Evolutionary conservation across 495 filamentous ascomycete genomes (phyloP), one percentile per base, ranked within the genome.

Genomic region (Aspergillus taichungensis): DNA sequence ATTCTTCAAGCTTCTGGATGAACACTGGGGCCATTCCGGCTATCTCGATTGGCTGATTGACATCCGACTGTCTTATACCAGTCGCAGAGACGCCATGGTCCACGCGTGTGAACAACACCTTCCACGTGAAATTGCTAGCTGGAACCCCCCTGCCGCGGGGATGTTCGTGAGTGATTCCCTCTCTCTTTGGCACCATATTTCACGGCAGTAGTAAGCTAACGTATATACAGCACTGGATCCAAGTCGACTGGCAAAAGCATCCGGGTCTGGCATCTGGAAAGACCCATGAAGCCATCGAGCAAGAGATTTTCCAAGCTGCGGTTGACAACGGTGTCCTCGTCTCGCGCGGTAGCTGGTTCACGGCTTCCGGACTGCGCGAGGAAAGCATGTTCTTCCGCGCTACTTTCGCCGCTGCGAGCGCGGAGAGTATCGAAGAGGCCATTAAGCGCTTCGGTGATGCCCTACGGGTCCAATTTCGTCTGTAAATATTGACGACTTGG

Each of bases 21-120:
- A 95, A 62, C 75, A 79, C 40, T 98, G 92, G 92, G 92, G 90
- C 14, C 92, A 98, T 59, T 69, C 72, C n/a, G 92, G 94, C 0
- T 98, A 86, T 59, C 55, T 98, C 8, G 75, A 85, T 53, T 98
- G 92, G 92, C 66, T 98, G 59, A 86, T 94, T 52, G 68, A 86
- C 54, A 62, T 98, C 40, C 75, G 88, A n/a, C 59, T 82, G 59
- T 76, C 87, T 60, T 98, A 98, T 56, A 92, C 90, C 12, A 62
- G 68, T 47, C 76, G 91, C 34, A 66, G 92, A 31, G 76, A 96
- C 53, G 72, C 77, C 10, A 72, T 98, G 40, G 69, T 94, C n/a
- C 73, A 74, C 28, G 88, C 92, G 0, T 95, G 88, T 52, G 88
- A 95, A 66, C 75, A 75, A 53, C 76, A 82, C 46, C 63, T 98